These are phyloP conservation scores for Penicillium sp. DNA, from an alignment of 2,329 filamentous ascomycete species.

Conservation along the genomic window DNA sequence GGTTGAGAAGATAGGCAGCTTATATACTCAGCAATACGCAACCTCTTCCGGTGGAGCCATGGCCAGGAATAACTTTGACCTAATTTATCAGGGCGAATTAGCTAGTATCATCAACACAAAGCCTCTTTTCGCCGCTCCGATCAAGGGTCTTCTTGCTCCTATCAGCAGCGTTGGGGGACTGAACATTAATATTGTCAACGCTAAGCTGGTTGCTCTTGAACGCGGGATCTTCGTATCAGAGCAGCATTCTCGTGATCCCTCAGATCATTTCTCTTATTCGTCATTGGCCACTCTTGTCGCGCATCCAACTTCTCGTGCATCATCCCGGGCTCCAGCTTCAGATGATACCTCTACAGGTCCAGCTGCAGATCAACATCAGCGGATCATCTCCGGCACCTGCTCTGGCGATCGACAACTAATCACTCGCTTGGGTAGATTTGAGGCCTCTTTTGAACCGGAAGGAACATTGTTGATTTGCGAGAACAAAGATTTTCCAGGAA, in stretches of 20 bases:
- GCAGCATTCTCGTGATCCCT: conserved; percentile 61
- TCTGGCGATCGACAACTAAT: conserved; percentile 56
- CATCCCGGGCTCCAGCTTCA: conserved; percentile 38
- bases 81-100: conserved; percentile 74
- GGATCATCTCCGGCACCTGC: conserved; percentile 51
- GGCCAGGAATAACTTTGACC: conserved; percentile 69
- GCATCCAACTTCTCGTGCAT: conserved; percentile 34
- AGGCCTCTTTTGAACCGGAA: conserved; percentile 69
- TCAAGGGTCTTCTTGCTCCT: conserved; percentile 70
- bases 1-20: conserved; percentile 73
- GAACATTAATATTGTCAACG: conserved; percentile 82
- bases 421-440: conserved; percentile 70
- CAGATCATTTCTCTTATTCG: conserved; percentile 61
- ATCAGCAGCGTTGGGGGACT: conserved; percentile 65
- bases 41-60: conserved; percentile 34
- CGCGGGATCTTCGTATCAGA: conserved; percentile 77
- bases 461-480: conserved; percentile 74
- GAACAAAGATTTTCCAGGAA: conserved; percentile 78
- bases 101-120: conserved; percentile 71
- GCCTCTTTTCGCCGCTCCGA: conserved; percentile 73
- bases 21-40: conserved; percentile 75
- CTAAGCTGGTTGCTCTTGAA: conserved; percentile 70
- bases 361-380: conserved; percentile 40
- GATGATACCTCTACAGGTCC: conserved; percentile 7
- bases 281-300: conserved; percentile 70